A percentile compares a stretch with the other conserved stretches of the same genome.
phyloP scores from a whole-genome alignment of 305 asterid species.

The Salvia sclarea region DNA sequence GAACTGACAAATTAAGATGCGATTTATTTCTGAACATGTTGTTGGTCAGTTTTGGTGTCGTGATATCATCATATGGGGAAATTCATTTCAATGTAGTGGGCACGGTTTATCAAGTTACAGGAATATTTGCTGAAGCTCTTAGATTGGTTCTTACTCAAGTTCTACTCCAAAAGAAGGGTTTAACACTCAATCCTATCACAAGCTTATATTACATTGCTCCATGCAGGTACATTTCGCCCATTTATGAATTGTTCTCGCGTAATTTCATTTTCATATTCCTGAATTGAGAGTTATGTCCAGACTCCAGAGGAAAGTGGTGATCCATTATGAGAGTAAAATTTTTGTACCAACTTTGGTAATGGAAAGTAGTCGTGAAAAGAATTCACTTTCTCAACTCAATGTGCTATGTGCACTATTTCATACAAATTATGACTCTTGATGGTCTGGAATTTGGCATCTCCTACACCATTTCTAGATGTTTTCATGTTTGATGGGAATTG shows the following conservation, averaged over 20 bases:
- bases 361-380: constrained; percentile 3
- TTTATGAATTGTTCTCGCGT: constrained; percentile 13
- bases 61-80: constrained; percentile 95
- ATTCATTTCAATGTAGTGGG: constrained; percentile 96
- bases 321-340: constrained; percentile 17
- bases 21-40: constrained; percentile 92
- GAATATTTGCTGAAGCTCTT: constrained; percentile 97
- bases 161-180: constrained; percentile 96
- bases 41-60: constrained; percentile 94
- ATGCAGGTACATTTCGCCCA: constrained; percentile 74
- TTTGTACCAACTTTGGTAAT: background rate
- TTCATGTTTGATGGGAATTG: background rate
- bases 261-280: constrained; percentile 2
- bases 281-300: background rate
- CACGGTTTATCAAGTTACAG: constrained; percentile 95
- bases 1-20: constrained; percentile 89
- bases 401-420: background rate
- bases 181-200: constrained; percentile 92
- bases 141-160: constrained; percentile 98
- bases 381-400: constrained; percentile 14
- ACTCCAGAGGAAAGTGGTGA: background rate
- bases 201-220: constrained; percentile 99
- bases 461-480: background rate
- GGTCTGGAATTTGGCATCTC: constrained; percentile 16
- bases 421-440: constrained; percentile 1